Evolutionary conservation across 108 stramenopile species (phyloP).

Genomic region (Hondaea fermentalgiana): DNA sequence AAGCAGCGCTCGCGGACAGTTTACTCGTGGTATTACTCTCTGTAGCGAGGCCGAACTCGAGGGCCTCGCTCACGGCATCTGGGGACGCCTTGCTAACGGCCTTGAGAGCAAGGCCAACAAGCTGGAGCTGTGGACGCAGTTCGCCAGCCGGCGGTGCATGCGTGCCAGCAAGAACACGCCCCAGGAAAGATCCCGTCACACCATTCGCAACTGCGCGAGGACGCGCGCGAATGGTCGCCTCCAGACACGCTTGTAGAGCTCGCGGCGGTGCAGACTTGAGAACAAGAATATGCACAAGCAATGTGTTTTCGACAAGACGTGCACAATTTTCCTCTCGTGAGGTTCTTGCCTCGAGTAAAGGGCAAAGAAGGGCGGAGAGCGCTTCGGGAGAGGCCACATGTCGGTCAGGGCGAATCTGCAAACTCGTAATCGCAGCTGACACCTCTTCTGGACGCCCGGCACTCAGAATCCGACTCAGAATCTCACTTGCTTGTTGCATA

Average conservation of each 20-base stretch:
- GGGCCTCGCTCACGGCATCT: background rate
- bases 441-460: background rate
- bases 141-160: background rate
- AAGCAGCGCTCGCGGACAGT: too few species aligned
- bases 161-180: background rate
- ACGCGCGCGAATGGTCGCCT: background rate
- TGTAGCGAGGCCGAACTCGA: background rate
- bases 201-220: background rate
- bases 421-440: background rate
- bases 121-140: background rate
- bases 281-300: background rate
- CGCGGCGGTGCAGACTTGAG: background rate
- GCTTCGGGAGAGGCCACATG: background rate
- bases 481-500: too few species aligned
- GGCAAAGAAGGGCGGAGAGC: background rate
- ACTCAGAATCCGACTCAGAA: background rate
- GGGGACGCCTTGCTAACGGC: background rate
- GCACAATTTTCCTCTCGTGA: background rate
- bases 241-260: background rate
- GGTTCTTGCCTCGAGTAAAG: background rate
- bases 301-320: background rate
- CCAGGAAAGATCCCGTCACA: background rate
- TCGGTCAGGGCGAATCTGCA: background rate
- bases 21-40: too few species aligned
- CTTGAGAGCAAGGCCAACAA: background rate